Evolutionary conservation across 2,329 filamentous ascomycete genomes (phyloP).

Genomic region (Dothistroma pini): DNA sequence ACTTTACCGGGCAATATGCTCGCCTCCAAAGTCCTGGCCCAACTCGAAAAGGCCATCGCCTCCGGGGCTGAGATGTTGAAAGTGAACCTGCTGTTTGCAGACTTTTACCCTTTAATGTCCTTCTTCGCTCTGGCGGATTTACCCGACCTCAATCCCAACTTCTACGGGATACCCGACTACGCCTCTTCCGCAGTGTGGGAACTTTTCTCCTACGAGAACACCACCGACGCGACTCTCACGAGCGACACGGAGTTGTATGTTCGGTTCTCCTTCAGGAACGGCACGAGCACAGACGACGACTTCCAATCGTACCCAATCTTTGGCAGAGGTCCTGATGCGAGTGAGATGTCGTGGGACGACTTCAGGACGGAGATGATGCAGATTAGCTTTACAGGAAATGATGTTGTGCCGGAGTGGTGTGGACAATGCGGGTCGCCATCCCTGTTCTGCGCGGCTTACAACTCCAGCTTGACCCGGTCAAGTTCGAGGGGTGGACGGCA

Average conservation of each 20-base stretch:
- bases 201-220: slow-evolving; percentile 45
- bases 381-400: slow-evolving; percentile 43
- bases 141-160: slow-evolving; percentile 40
- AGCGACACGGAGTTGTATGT: slow-evolving; percentile 47
- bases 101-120: slow-evolving; percentile 49
- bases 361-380: slow-evolving; percentile 47
- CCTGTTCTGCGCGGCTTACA: slow-evolving; percentile 42
- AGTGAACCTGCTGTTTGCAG: slow-evolving; percentile 45
- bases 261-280: slow-evolving; percentile 56
- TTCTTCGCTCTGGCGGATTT: slow-evolving; percentile 49
- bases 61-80: slow-evolving; percentile 28
- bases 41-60: slow-evolving; percentile 33
- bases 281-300: slow-evolving; percentile 39
- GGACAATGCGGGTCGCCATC: slow-evolving; percentile 40
- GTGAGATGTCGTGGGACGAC: slow-evolving; percentile 48
- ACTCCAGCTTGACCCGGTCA: slow-evolving; percentile 34
- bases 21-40: slow-evolving; percentile 33
- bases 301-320: slow-evolving; percentile 51
- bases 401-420: slow-evolving; percentile 50
- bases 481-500: neutral
- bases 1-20: slow-evolving; percentile 39
- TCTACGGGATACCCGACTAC: slow-evolving; percentile 48
- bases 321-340: slow-evolving; percentile 43
- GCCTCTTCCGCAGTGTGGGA: slow-evolving; percentile 52
- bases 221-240: slow-evolving; percentile 29